Evolutionary conservation across 2,329 filamentous ascomycete genomes (phyloP), one percentile per base, ranked within the genome.

Genomic region (Pyricularia sp.): DNA sequence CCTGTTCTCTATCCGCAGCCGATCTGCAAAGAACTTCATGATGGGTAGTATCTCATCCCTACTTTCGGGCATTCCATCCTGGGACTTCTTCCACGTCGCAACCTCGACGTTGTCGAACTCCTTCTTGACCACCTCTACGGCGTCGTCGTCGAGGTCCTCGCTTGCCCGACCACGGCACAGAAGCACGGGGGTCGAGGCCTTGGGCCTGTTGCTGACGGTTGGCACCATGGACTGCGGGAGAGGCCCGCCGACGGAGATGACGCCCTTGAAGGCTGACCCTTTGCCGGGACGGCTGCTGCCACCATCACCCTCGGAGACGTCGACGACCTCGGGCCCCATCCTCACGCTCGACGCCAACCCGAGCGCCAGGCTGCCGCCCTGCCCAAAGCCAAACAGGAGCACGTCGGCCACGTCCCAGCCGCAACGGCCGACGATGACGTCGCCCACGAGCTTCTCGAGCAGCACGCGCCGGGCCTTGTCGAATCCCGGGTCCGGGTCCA

Each of bases 1-100:
- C 42, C 42, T 50, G 42, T 50, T 50, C 42, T n/a, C 42, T n/a
- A 23, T 73, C 66, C 74, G 74, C 73, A 95, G 78, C 74, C 90
- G 84, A 67, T 90, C 85, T 0, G 90, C 89, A 74, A 93, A 85
- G 74, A 90, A 97, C 75, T 90, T 87, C 93, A 97, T 97, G 70
- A 97, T 85, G 0, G 94, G 93, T 74, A 94, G 76, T 85, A 96
- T 94, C 83, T 98, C 94, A 12, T 96, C 93, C 68, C 90, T 84
- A 76, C 85, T 90, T 64, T 83, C 82, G n/a, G 93, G 93, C 94
- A 97, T 97, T 0, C 85, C 85, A 77, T 97, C 92, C 6, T 90
- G 91, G 2, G 77, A 78, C 75, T 89, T 70, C 84, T 20, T 86
- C 88, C 92, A 95, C 74, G 86, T 86, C 69, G 88, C 88, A 71